A percentile compares a stretch with the other conserved stretches of the same genome.
These are phyloP conservation scores for Cytospora leucostoma DNA, from an alignment of 2,329 filamentous ascomycete genomes.

Conservation along the genomic window DNA sequence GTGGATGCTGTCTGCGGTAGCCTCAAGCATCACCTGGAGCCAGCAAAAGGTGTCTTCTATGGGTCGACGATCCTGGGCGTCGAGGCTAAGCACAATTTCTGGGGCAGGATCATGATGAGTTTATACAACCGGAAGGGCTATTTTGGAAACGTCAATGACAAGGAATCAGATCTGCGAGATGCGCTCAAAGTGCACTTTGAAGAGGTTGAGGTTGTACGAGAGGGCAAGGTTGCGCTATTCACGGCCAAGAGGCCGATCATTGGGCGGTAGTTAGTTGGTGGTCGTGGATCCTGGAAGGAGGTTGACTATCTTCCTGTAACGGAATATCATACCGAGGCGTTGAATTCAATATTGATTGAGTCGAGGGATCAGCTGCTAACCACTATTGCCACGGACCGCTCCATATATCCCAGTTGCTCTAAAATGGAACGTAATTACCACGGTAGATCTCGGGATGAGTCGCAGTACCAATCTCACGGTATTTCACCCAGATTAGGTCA, in stretches of 20 bases:
- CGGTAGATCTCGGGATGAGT: no score
- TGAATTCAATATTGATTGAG: no score
- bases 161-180: slow-evolving; percentile 1
- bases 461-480: no score
- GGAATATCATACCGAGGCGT: no score
- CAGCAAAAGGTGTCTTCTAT: slow-evolving; percentile 2
- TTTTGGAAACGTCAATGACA: slow-evolving; percentile 4
- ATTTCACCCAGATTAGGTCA: no score
- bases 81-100: slow-evolving; percentile 1
- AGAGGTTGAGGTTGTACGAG: background rate
- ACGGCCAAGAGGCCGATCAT: background rate
- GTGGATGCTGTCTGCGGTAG: background rate
- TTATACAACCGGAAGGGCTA: background rate
- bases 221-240: slow-evolving; percentile 7
- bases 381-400: no score
- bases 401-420: no score
- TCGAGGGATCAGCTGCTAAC: no score
- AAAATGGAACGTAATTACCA: no score
- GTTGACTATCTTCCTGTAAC: background rate
- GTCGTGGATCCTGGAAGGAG: background rate
- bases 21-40: slow-evolving; percentile 2
- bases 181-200: slow-evolving; percentile 4
- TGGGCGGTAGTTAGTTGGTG: background rate
- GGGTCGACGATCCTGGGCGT: slow-evolving; percentile 1
- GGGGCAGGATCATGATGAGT: background rate